Conservation (phyloP, 2,329 filamentous ascomycete genomes). For the Tolypocladium capitatum region DNA sequence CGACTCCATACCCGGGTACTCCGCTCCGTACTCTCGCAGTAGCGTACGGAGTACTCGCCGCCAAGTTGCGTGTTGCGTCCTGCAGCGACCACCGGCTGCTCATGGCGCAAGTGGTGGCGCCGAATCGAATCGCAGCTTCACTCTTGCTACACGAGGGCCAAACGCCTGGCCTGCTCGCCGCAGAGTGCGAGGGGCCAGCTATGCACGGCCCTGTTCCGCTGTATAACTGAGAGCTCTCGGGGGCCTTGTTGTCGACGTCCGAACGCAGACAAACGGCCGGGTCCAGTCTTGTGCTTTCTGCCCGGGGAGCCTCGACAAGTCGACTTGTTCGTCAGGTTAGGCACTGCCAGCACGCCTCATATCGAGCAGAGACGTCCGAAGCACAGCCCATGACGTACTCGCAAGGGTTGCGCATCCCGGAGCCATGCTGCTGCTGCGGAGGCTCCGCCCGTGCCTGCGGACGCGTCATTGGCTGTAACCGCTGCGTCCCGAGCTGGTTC, state of each 20-base stretch:
- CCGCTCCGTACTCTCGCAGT: not conserved
- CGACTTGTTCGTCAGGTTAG: not conserved
- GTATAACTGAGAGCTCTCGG: not conserved
- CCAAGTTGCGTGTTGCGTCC: not conserved
- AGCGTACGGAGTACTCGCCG: not conserved
- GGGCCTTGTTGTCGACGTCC: not conserved
- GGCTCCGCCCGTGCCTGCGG: not conserved
- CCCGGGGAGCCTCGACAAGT: not conserved
- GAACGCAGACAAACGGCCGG: not conserved
- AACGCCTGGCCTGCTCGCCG: not conserved
- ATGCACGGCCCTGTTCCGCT: not conserved
- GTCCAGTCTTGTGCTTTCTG: not conserved
- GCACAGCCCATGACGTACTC: not conserved
- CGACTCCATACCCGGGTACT: no score
- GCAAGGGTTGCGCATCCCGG: not conserved
- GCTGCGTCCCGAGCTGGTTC: not conserved
- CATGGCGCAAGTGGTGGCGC: not conserved
- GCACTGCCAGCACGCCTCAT: not conserved
- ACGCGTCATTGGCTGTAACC: not conserved
- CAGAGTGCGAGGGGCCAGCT: not conserved
- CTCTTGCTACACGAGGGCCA: not conserved
- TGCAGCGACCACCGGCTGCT: not conserved
- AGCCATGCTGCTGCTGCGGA: not conserved
- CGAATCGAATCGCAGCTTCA: not conserved
- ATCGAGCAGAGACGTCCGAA: not conserved